phyloP scores from a whole-genome alignment of 306 rosid species.

The Acacia melanoxylon region DNA sequence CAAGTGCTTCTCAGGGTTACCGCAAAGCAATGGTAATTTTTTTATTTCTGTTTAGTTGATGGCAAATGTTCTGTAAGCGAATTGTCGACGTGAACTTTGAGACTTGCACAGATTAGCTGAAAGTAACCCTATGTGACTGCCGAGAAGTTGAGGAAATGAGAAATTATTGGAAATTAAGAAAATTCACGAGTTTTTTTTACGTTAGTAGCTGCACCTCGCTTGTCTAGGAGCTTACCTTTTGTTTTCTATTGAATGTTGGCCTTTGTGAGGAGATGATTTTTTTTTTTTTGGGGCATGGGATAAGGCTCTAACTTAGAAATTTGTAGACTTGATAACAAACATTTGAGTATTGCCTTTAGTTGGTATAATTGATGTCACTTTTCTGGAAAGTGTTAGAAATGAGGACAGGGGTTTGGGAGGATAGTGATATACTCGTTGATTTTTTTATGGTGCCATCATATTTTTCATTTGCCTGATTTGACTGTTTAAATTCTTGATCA shows the following conservation, averaged over 20 bases:
- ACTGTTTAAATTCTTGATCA: background rate
- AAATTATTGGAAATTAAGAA: background rate
- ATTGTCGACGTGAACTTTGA: too few species aligned
- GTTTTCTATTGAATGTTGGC: background rate
- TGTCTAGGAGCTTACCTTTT: background rate
- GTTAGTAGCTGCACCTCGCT: background rate
- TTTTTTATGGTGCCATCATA: background rate
- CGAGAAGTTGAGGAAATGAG: background rate
- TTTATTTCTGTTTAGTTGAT: background rate
- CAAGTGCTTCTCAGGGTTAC: background rate
- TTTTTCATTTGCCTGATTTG: background rate
- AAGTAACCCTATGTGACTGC: background rate
- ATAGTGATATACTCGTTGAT: background rate
- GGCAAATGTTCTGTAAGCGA: background rate
- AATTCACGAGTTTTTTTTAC: background rate
- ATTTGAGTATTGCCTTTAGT: conserved; percentile 4
- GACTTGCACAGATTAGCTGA: too few species aligned
- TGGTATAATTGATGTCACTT: background rate
- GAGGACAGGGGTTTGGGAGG: background rate
- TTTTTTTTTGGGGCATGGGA: background rate
- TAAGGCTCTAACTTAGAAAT: background rate
- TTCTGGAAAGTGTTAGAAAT: background rate
- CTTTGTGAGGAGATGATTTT: background rate
- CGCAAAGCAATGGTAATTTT: background rate
- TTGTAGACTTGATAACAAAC: background rate